Evolutionary conservation across 768 basidiomycete genomes (phyloP).

Genomic region (Hypholoma fasciculare): DNA sequence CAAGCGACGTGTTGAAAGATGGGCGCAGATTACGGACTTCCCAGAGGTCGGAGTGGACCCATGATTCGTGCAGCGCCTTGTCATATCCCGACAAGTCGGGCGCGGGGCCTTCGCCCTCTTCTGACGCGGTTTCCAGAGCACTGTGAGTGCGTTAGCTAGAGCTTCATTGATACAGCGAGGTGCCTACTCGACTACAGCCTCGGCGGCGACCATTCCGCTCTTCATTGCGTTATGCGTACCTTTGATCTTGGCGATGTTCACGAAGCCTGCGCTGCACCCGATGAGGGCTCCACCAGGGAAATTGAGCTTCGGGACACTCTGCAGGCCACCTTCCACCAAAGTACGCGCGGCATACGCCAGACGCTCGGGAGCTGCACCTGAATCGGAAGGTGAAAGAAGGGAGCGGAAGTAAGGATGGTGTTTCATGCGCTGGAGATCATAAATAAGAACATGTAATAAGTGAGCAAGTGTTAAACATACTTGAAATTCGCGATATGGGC

Average conservation of each 20-base stretch:
- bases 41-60: constrained; percentile 83
- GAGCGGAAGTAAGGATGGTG: constrained; percentile 90
- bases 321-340: constrained; percentile 92
- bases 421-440: constrained; percentile 65
- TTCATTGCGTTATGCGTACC: constrained; percentile 99
- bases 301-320: constrained; percentile 79
- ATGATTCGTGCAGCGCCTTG: constrained; percentile 65
- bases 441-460: constrained; percentile 1
- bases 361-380: constrained; percentile 48
- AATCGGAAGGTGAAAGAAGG: constrained; percentile 62
- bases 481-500: constrained; percentile 92
- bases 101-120: constrained; percentile 18
- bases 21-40: constrained; percentile 93
- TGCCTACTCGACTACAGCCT: constrained; percentile 63
- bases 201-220: constrained; percentile 95
- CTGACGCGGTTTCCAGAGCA: constrained; percentile 11
- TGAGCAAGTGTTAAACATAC: constrained; percentile 36
- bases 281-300: constrained; percentile 96
- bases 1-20: constrained; percentile 78
- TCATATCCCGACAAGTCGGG: constrained; percentile 79
- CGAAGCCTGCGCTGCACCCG: constrained; percentile 94
- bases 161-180: background rate
- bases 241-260: constrained; percentile 97
- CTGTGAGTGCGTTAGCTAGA: constrained; percentile 39
- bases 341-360: constrained; percentile 90